Conservation (phyloP, 2,329 filamentous ascomycete species). For the Ceratocystis ficicola region DNA sequence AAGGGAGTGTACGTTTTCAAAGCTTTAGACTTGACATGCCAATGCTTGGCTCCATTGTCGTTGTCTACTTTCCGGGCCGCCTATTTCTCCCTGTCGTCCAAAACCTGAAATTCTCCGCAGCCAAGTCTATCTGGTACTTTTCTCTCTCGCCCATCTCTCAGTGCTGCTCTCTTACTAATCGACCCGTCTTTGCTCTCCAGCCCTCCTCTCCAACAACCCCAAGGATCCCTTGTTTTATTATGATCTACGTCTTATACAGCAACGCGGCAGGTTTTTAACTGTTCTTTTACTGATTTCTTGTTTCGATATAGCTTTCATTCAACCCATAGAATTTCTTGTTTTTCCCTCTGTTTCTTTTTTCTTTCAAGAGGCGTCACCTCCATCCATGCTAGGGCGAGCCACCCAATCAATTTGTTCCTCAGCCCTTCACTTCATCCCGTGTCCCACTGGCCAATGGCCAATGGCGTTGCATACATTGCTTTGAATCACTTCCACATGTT, state of each 20-base stretch:
- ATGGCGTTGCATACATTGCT: neutral
- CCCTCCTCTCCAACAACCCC: neutral
- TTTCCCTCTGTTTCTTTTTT: neutral
- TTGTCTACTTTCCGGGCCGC: neutral
- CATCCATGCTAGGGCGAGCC: no score
- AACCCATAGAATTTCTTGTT: neutral
- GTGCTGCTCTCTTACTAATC: neutral
- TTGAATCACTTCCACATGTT: neutral
- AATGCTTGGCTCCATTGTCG: neutral
- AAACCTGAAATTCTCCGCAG: neutral
- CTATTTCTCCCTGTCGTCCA: neutral
- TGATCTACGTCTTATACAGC: neutral
- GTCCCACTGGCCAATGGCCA: neutral
- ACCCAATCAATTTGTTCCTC: no score
- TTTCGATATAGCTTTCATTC: neutral
- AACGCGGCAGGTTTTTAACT: neutral
- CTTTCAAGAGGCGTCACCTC: neutral
- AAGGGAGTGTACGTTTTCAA: neutral
- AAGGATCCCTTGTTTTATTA: conserved; percentile 6
- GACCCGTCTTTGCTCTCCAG: neutral
- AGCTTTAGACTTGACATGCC: neutral
- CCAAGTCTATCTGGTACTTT: neutral
- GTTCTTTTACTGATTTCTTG: neutral
- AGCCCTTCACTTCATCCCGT: neutral
- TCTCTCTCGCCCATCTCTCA: neutral